Evolutionary conservation across 441 rosid species (phyloP), one percentile per base, ranked within the genome.

Genomic region (Eruca vesicaria): DNA sequence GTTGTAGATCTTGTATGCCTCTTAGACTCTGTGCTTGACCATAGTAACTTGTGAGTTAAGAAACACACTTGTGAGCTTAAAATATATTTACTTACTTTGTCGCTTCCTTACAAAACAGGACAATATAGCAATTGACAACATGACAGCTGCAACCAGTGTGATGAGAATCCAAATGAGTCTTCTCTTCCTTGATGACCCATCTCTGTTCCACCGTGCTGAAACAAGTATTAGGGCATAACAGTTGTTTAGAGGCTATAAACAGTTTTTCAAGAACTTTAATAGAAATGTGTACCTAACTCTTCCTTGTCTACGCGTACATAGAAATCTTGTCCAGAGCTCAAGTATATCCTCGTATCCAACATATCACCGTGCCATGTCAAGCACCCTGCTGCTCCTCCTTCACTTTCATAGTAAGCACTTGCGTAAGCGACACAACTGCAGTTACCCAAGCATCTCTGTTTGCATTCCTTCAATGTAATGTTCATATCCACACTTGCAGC

Each of bases 371-470:
- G 79, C 93, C 95, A 89, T 3, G 77, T 86, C 81, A 91, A 66
- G 82, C 98, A 91, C 9, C 97, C 94, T 64, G 18, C 68, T 5
- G 15, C 53, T 26, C 87, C 94, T 78, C 84, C 6, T 6, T 74
- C 68, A 2, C 62, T 74, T 9, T 83, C 86, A 7, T 76, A 67
- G 33, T 86, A 76, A 9, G 91, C 96, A n/a, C 83, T 83, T 0
- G 90, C 70, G 65, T 86, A 94, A 56, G 86, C 97, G 1, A 73
- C 76, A 63, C 97, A 94, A 1, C 85, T 78, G 48, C 97, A 94
- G 50, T 94, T 84, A 55, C 55, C 80, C 79, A 84, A 68, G 66
- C 98, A 94, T 71, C 41, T 79, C 0, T 77, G 31, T 70, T 72
- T 70, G 19, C 98, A 94, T 2, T 60, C 80, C 29, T 84, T 82